A percentile compares a stretch with the other conserved stretches of the same genome.
Conservation (phyloP, 2,329 filamentous ascomycete species). For the Sporothrix brunneoviolacea region DNA sequence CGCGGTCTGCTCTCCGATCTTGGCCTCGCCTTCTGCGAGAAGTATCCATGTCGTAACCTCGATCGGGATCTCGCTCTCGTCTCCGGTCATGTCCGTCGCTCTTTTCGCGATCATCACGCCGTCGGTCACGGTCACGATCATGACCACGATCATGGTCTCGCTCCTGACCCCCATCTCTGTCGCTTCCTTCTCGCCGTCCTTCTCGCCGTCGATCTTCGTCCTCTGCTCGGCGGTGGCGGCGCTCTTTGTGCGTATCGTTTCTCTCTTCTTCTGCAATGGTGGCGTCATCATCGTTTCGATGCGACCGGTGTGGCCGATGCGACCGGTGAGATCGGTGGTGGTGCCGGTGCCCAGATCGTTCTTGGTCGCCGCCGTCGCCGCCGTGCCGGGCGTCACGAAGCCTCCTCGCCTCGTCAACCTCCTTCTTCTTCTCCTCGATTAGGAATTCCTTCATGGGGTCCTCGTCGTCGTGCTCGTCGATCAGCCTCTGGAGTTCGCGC, state of each 20-base stretch:
- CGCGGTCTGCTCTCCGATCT: slow-evolving; percentile 1
- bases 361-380: slow-evolving; percentile 21
- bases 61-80: slow-evolving; percentile 10
- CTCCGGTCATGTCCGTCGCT: slow-evolving; percentile 14
- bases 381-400: slow-evolving; percentile 45
- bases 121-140: slow-evolving; percentile 20
- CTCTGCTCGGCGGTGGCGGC: slow-evolving; percentile 23
- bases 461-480: slow-evolving; percentile 81
- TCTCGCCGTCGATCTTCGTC: not conserved
- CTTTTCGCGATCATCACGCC: slow-evolving; percentile 19
- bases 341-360: slow-evolving; percentile 34
- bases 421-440: slow-evolving; percentile 84
- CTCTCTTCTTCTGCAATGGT: slow-evolving; percentile 15
- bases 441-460: slow-evolving; percentile 95
- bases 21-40: slow-evolving; percentile 13
- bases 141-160: slow-evolving; percentile 14
- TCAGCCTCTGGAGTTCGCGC: slow-evolving; percentile 65
- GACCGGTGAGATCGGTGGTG: slow-evolving; percentile 39
- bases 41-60: not conserved
- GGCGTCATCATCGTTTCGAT: slow-evolving; percentile 21
- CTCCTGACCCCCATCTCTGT: slow-evolving; percentile 19
- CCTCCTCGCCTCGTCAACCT: slow-evolving; percentile 65
- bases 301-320: slow-evolving; percentile 37
- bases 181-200: slow-evolving; percentile 1
- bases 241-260: slow-evolving; percentile 23